Percentiles rank a stretch among this genome's conserved stretches.
These are phyloP conservation scores for Drosera spatulata DNA, from an alignment of 179 eudicot genomes.

Conservation along the genomic window DNA sequence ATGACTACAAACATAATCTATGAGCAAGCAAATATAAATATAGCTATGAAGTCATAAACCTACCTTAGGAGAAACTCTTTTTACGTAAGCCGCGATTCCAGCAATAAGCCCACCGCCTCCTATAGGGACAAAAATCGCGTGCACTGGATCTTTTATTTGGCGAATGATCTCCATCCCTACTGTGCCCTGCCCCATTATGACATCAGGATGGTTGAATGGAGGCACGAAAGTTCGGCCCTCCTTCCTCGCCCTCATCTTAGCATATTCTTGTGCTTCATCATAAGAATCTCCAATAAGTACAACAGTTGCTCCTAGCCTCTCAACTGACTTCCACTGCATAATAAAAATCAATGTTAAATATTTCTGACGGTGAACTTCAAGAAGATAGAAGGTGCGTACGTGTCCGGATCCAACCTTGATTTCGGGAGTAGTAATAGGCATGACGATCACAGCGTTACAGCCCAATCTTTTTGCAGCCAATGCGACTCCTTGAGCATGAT, in stretches of 20 bases:
- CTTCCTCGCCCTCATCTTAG: slow-evolving; percentile 50
- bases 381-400: too few species aligned
- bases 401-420: slow-evolving; percentile 49
- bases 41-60: too few species aligned
- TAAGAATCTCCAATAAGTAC: slow-evolving; percentile 90
- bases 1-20: too few species aligned
- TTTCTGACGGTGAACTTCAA: too few species aligned
- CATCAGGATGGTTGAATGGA: slow-evolving; percentile 93
- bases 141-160: slow-evolving; percentile 54
- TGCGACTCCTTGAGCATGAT: slow-evolving; percentile 99
- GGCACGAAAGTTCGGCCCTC: slow-evolving; percentile 87
- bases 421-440: slow-evolving; percentile 98
- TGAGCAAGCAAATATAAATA: too few species aligned
- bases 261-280: slow-evolving; percentile 93
- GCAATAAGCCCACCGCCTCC: slow-evolving; percentile 99
- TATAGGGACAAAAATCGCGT: slow-evolving; percentile 92
- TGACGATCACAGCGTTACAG: slow-evolving; percentile 83
- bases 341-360: neutral
- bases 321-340: slow-evolving; percentile 83
- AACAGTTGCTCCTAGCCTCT: slow-evolving; percentile 90
- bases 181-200: slow-evolving; percentile 91
- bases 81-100: slow-evolving; percentile 93
- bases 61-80: slow-evolving; percentile 87
- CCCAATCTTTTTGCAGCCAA: slow-evolving; percentile 69
- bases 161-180: slow-evolving; percentile 93